These are phyloP conservation scores for Xylaria sp. DNA, from an alignment of 2,329 filamentous ascomycete species.

Conservation along the genomic window DNA sequence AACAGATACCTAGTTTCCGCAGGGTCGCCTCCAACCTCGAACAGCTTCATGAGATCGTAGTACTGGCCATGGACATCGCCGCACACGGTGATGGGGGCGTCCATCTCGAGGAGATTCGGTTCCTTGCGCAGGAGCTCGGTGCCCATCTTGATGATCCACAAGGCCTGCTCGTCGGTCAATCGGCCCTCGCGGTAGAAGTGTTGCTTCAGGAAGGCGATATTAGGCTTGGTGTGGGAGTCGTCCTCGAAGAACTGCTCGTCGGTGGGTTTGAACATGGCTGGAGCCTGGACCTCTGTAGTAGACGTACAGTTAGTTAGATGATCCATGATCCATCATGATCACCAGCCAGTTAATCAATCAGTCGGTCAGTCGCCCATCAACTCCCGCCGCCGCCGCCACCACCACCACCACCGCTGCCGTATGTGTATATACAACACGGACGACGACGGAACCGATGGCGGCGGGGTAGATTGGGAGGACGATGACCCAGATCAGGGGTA, in stretches of 20 bases:
- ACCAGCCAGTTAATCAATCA: background rate
- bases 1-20: slow-evolving; percentile 97
- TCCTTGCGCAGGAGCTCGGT: slow-evolving; percentile 88
- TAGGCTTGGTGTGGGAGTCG: slow-evolving; percentile 85
- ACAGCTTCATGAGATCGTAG: slow-evolving; percentile 99
- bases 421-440: background rate
- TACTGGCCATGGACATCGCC: slow-evolving; percentile 99
- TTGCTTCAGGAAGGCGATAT: slow-evolving; percentile 94
- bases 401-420: too few species aligned
- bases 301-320: slow-evolving; percentile 29
- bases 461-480: slow-evolving; percentile 40
- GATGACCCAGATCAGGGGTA: slow-evolving; percentile 3
- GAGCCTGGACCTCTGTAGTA: slow-evolving; percentile 89
- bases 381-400: too few species aligned
- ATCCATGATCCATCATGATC: slow-evolving; percentile 11
- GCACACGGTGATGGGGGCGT: slow-evolving; percentile 97
- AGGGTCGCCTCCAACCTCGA: slow-evolving; percentile 97
- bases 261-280: slow-evolving; percentile 90
- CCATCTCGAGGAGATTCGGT: slow-evolving; percentile 98
- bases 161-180: slow-evolving; percentile 94
- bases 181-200: slow-evolving; percentile 98
- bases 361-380: background rate
- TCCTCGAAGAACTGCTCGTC: slow-evolving; percentile 96
- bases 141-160: slow-evolving; percentile 92
- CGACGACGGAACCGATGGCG: slow-evolving; percentile 13